These are phyloP conservation scores for Theobroma cacao DNA, from an alignment of 345 rosid genomes.

Conservation along the genomic window DNA sequence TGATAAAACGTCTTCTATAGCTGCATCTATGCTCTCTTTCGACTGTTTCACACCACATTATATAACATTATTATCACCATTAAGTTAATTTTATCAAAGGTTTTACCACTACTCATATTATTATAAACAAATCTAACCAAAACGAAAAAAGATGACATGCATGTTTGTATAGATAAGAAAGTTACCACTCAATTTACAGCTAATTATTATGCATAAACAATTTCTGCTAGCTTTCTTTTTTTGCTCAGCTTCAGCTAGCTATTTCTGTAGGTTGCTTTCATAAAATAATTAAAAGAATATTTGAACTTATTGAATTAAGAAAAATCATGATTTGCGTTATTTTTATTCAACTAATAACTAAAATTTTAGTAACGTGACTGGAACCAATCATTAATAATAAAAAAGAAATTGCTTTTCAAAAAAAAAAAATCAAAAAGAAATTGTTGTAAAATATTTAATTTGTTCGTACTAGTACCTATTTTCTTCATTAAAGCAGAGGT, in stretches of 20 bases:
- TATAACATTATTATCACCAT: not conserved
- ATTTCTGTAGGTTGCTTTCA: not conserved
- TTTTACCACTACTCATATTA: too few relatives aligned
- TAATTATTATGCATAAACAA: too few relatives aligned
- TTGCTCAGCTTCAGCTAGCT: too few relatives aligned
- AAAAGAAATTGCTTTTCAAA: not conserved
- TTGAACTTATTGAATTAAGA: not conserved
- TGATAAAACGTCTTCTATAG: slow-evolving; percentile 65
- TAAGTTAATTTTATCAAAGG: not conserved
- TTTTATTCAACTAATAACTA: not conserved
- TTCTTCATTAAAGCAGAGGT: not conserved
- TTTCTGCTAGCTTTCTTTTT: too few relatives aligned
- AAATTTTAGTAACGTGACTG: not conserved
- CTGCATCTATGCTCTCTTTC: slow-evolving; percentile 69
- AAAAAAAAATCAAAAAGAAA: too few relatives aligned
- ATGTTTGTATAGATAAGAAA: not conserved
- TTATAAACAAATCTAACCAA: not conserved
- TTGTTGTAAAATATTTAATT: not conserved
- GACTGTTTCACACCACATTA: slow-evolving; percentile 33
- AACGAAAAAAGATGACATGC: not conserved
- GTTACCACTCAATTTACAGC: too few relatives aligned
- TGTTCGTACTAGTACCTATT: not conserved
- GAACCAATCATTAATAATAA: not conserved
- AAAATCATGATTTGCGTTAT: not conserved
- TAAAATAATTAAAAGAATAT: too few relatives aligned